These are phyloP conservation scores for Cicer judaicum DNA, from an alignment of 306 rosid genomes.

Conservation along the genomic window DNA sequence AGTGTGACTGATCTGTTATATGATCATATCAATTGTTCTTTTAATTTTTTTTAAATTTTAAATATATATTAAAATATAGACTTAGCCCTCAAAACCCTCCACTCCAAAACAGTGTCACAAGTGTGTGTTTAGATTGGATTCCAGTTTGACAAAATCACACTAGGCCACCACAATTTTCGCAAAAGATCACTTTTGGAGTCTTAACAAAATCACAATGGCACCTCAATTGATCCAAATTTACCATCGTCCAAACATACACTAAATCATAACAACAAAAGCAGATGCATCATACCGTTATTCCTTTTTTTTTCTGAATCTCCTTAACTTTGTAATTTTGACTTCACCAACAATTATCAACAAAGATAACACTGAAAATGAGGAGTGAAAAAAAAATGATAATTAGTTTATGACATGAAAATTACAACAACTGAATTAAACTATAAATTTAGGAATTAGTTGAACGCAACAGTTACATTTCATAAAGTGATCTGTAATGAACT, in stretches of 20 bases:
- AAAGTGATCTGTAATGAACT: neutral
- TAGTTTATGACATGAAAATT: neutral
- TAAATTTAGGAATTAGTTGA: neutral
- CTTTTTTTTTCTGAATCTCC: constrained; percentile 11
- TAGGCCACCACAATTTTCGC: neutral
- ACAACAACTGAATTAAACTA: constrained; percentile 5
- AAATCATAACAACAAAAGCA: constrained; percentile 11
- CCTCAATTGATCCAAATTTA: neutral
- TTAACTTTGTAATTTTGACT: constrained; percentile 33
- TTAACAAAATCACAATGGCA: neutral
- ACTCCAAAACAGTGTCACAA: too few relatives aligned
- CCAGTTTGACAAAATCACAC: neutral
- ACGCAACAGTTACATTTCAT: neutral
- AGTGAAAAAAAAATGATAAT: neutral
- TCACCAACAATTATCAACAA: constrained; percentile 34
- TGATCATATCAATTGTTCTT: too few relatives aligned
- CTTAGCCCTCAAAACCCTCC: too few relatives aligned
- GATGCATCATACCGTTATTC: constrained; percentile 12
- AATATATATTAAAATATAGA: too few relatives aligned
- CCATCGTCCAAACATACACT: neutral
- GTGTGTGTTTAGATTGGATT: neutral
- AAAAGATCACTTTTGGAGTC: neutral
- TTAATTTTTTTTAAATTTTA: too few relatives aligned
- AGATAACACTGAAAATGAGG: constrained; percentile 6
- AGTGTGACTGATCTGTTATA: too few relatives aligned